phyloP scores from a whole-genome alignment of 306 rosid species.

The Boehmeria nivea region DNA sequence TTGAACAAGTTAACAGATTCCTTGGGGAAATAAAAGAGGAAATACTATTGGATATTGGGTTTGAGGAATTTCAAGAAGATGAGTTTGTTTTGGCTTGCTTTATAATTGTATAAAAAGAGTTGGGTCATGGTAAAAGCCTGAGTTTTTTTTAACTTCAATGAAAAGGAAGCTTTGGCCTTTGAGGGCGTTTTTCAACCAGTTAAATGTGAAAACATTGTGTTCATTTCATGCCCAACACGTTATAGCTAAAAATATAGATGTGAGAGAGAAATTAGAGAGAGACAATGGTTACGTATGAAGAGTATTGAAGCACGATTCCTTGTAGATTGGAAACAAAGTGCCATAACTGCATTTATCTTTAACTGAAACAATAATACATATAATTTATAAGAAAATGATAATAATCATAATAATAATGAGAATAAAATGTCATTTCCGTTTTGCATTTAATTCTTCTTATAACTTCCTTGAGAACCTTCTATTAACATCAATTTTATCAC shows the following conservation, averaged over 20 bases:
- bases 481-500: neutral
- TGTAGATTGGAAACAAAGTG: constrained; percentile 18
- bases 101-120: neutral
- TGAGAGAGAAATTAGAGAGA: neutral
- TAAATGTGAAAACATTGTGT: constrained; percentile 20
- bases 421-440: neutral
- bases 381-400: neutral
- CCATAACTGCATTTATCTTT: constrained; percentile 31
- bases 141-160: neutral
- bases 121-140: neutral
- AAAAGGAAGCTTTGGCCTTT: neutral
- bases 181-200: constrained; percentile 10
- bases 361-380: constrained; percentile 12
- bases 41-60: constrained; percentile 12
- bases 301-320: constrained; percentile 23
- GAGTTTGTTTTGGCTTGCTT: neutral
- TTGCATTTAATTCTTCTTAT: no score
- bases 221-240: constrained; percentile 31
- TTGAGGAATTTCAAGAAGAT: constrained; percentile 1
- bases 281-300: constrained; percentile 31
- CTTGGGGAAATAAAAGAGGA: constrained; percentile 40
- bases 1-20: constrained; percentile 27
- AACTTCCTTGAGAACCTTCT: no score
- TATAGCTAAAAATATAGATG: no score
- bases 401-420: neutral